phyloP scores from a whole-genome alignment of 495 filamentous ascomycete species.

The Podospora conica region DNA sequence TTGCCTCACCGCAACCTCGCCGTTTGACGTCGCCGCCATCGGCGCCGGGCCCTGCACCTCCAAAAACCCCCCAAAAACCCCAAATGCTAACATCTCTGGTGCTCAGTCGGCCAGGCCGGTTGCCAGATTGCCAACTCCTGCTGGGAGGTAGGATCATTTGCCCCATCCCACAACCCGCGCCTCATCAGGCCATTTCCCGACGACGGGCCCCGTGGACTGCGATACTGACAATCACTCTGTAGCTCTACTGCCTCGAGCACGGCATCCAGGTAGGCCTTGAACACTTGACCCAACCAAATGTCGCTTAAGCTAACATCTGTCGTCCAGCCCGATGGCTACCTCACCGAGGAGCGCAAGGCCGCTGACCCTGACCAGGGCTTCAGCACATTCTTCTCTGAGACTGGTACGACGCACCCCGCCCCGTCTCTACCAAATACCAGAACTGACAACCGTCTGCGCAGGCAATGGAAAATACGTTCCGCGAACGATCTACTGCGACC shows the following conservation, averaged over 20 bases:
- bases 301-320: conserved; percentile 34
- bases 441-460: conserved; percentile 28
- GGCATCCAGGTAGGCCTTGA: conserved; percentile 80
- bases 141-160: conserved; percentile 81
- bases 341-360: conserved; percentile 95
- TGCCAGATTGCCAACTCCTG: conserved; percentile 99
- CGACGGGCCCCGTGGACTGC: background rate
- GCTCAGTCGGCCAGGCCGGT: conserved; percentile 95
- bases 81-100: conserved; percentile 36
- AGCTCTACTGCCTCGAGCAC: conserved; percentile 99
- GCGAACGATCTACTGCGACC: conserved; percentile 98
- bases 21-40: conserved; percentile 2
- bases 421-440: background rate
- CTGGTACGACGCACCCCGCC: conserved; percentile 56
- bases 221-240: conserved; percentile 23
- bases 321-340: conserved; percentile 87
- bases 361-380: conserved; percentile 93
- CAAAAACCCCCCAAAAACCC: background rate
- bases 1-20: conserved; percentile 26
- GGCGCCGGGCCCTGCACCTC: conserved; percentile 3
- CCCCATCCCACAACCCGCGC: background rate
- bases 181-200: background rate
- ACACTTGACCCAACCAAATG: background rate
- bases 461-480: conserved; percentile 98
- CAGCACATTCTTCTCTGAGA: conserved; percentile 99